Evolutionary conservation across 2,329 filamentous ascomycete species (phyloP).

Genomic region (Calonectria honghensis): DNA sequence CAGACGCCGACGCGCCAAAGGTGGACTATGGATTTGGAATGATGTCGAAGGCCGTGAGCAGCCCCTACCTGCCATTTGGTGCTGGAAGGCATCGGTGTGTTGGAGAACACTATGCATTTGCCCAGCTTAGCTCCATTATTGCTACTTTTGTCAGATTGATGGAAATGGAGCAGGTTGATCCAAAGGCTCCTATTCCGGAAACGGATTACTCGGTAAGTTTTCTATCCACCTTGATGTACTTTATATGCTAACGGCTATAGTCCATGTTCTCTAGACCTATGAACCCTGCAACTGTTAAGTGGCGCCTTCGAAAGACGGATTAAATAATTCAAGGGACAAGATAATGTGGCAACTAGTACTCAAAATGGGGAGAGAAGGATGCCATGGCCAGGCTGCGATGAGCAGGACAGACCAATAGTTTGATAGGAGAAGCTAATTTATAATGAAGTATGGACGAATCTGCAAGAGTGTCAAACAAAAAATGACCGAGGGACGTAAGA

Average conservation of each 20-base stretch:
- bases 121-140: slow-evolving; percentile 90
- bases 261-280: slow-evolving; percentile 53
- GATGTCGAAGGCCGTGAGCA: slow-evolving; percentile 90
- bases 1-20: slow-evolving; percentile 80
- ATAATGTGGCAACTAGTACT: not conserved
- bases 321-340: not conserved
- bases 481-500: not conserved
- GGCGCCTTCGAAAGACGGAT: slow-evolving; percentile 42
- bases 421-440: not conserved
- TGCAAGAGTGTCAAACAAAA: not conserved
- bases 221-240: rapidly evolving
- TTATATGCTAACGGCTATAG: slow-evolving; percentile 27
- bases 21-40: slow-evolving; percentile 96
- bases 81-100: slow-evolving; percentile 97
- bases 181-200: slow-evolving; percentile 79
- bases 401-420: not conserved
- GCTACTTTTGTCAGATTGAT: slow-evolving; percentile 85
- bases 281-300: slow-evolving; percentile 48
- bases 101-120: slow-evolving; percentile 95
- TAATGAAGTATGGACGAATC: not conserved
- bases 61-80: slow-evolving; percentile 94
- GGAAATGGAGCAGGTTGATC: slow-evolving; percentile 73
- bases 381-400: not conserved
- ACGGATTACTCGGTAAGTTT: slow-evolving; percentile 75
- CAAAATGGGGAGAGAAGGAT: not conserved